Conservation (phyloP, 2,329 filamentous ascomycete genomes). For the Teratosphaeriaceae sp. region DNA sequence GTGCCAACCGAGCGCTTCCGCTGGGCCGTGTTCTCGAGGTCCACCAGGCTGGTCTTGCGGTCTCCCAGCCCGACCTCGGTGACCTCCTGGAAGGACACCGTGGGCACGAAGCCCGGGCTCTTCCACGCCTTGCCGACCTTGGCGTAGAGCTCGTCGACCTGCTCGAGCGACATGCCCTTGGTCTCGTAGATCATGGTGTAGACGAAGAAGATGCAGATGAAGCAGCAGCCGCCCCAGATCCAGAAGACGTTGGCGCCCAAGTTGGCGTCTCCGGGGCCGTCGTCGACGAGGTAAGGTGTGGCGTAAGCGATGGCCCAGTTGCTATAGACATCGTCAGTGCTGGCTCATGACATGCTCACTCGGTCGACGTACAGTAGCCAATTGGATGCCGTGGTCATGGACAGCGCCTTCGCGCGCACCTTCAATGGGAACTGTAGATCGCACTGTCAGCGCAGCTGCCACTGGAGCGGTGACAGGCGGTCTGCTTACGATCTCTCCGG, state of each 20-base stretch:
- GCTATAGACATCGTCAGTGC: too few species aligned
- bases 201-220: conserved; percentile 42
- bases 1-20: background rate
- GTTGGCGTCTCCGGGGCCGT: conserved; percentile 61
- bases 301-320: conserved; percentile 37
- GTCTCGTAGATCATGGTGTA: conserved; percentile 63
- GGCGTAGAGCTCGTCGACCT: conserved; percentile 71
- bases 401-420: conserved; percentile 30
- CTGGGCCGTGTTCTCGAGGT: conserved; percentile 15
- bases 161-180: conserved; percentile 71
- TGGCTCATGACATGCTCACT: too few species aligned
- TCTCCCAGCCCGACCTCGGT: conserved; percentile 28
- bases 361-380: too few species aligned
- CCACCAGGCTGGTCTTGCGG: conserved; percentile 24
- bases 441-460: background rate
- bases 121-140: conserved; percentile 56
- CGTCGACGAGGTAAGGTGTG: conserved; percentile 55
- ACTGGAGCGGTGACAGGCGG: too few species aligned
- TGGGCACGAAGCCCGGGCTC: conserved; percentile 45
- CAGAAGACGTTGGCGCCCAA: conserved; percentile 55
- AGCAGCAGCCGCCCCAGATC: conserved; percentile 48
- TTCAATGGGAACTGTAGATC: conserved; percentile 27
- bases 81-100: conserved; percentile 42
- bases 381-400: conserved; percentile 29
- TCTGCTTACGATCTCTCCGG: conserved; percentile 21